Base-by-base conservation (phyloP, 352 stramenopile species). In the Pythium biforme region DNA sequence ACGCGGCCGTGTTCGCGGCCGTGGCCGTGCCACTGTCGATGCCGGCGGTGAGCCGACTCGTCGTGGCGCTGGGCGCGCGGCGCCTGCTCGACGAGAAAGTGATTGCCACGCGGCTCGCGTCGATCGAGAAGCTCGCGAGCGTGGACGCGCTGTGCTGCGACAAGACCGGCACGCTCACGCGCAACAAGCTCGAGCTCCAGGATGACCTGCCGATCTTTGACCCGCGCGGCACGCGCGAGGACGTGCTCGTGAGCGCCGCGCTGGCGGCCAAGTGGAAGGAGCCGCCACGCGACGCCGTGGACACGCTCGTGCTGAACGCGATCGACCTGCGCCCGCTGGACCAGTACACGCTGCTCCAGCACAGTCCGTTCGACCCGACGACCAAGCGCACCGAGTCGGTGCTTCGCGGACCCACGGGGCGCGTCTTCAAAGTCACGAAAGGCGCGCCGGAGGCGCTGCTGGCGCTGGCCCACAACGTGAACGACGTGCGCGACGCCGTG, bases 131-230 rank as follows among this genome's bases (percentile, higher is more conserved):
- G 12, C 80, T 98, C 27, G 93, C 93, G 26, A 75, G 80, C 22
- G 97, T 98, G 86, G 89, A 90, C 69, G 89, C 98, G 70, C 77
- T 99, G 17, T 99, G 94, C 75, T 97, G 86, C 23, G 96, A 99
- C 77, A 98, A 98, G 78, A 99, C 94, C 11, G 95, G 92, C 37
- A 98, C 94, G 48, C 82, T 98, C 29, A 98, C 95, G 19, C 81
- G 93, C 58, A 97, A 98, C 77, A 96, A 98, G 74, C 93, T 98
- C 74, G 83, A 97, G 50, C 74, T 98, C 31, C 89, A 98, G 74
- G 88, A 96, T 43, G 91, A 98, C 56, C 74, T 96, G 27, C 88
- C 92, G 2, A 91, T 96, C 58, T 96, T 95, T 70, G 79, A 83
- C 55, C 75, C 77, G 10, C 79, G 74, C 34, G 82, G 85, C 23